phyloP scores from a whole-genome alignment of 2,329 filamentous ascomycete species.

The Paraconiothyrium sp. region DNA sequence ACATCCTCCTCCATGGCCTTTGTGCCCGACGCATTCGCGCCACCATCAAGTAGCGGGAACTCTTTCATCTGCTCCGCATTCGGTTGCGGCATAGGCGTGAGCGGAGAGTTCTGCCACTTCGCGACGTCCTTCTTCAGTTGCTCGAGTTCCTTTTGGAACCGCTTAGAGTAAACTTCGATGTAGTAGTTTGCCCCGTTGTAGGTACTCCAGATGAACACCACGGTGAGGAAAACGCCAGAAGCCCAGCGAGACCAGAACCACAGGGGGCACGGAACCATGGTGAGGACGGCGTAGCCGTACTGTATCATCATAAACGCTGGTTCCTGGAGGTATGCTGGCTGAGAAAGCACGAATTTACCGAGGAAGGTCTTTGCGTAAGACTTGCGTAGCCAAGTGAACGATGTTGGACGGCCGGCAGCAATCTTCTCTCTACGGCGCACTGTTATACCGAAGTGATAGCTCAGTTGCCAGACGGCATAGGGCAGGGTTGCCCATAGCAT shows the following conservation, averaged over 20 bases:
- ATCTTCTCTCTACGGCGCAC: conserved; percentile 96
- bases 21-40: conserved; percentile 3
- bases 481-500: conserved; percentile 93
- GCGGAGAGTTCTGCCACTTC: conserved; percentile 74
- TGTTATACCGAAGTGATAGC: conserved; percentile 94
- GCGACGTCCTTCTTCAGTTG: conserved; percentile 86
- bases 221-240: conserved; percentile 77
- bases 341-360: conserved; percentile 81
- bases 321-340: conserved; percentile 82
- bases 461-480: conserved; percentile 90
- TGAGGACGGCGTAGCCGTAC: conserved; percentile 87
- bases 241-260: conserved; percentile 93
- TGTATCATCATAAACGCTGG: conserved; percentile 96
- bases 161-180: conserved; percentile 96
- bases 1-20: background rate
- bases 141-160: conserved; percentile 96
- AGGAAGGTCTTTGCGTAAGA: conserved; percentile 92
- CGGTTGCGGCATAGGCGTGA: conserved; percentile 15
- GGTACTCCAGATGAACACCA: conserved; percentile 92
- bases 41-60: conserved; percentile 11
- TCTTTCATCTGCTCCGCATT: conserved; percentile 12
- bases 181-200: conserved; percentile 98
- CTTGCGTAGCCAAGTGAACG: conserved; percentile 94
- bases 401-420: conserved; percentile 91
- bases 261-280: conserved; percentile 91